A percentile compares a stretch with the other conserved stretches of the same genome.
Conservation (phyloP, 345 rosid species). For the Populus alba region DNA sequence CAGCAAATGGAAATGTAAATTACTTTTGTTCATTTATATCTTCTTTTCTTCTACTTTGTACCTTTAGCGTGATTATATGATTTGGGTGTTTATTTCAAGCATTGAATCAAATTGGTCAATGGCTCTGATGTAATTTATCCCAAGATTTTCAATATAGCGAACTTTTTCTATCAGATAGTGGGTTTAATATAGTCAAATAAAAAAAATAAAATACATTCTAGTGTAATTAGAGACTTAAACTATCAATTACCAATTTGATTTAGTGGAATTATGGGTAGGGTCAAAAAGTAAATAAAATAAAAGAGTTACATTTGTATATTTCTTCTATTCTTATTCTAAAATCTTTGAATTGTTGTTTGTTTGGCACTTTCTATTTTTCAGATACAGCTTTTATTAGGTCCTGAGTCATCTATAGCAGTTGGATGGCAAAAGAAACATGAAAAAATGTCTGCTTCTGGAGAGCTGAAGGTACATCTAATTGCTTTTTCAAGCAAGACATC, state of each 20-base stretch:
- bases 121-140: not conserved
- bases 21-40: slow-evolving; percentile 8
- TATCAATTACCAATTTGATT: not conserved
- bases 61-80: not conserved
- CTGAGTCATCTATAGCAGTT: slow-evolving; percentile 66
- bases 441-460: slow-evolving; percentile 72
- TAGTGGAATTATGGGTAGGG: not conserved
- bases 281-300: slow-evolving; percentile 7
- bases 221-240: not conserved
- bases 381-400: slow-evolving; percentile 80
- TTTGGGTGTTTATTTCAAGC: not conserved
- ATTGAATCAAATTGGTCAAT: slow-evolving; percentile 1
- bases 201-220: not conserved
- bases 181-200: not conserved
- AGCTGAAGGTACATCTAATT: slow-evolving; percentile 53
- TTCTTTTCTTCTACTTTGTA: not conserved
- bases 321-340: not conserved
- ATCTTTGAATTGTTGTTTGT: slow-evolving; percentile 13
- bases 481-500: not conserved
- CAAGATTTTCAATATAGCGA: not conserved
- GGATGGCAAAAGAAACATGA: slow-evolving; percentile 89
- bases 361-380: slow-evolving; percentile 24
- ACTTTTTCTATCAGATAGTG: not conserved
- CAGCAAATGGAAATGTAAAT: slow-evolving; percentile 78
- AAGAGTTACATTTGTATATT: slow-evolving; percentile 4